A percentile compares a stretch with the other conserved stretches of the same genome.
phyloP scores from a whole-genome alignment of 768 basidiomycete genomes.

The Exidia glandulosa region DNA sequence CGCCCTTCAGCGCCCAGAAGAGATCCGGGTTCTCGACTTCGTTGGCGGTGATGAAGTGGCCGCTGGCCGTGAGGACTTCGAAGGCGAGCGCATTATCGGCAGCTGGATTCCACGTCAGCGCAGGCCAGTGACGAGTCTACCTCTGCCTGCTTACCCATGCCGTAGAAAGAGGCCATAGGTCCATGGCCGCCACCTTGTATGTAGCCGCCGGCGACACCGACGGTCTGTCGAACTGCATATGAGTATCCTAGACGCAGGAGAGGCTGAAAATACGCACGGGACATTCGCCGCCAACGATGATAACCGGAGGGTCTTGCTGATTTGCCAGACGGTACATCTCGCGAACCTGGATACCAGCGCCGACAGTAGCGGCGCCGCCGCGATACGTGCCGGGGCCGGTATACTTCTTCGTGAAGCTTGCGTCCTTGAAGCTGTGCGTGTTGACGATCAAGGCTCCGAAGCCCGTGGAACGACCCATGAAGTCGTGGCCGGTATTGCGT shows the following conservation, averaged over 20 bases:
- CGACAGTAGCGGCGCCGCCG: conserved; percentile 19
- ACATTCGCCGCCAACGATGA: conserved; percentile 15
- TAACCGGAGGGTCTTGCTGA: conserved; percentile 3
- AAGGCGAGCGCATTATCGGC: conserved; percentile 20
- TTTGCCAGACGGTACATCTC: conserved; percentile 14
- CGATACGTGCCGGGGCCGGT: conserved; percentile 8
- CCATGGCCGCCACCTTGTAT: conserved; percentile 21
- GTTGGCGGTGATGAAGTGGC: conserved; percentile 16
- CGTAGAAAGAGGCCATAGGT: conserved; percentile 11
- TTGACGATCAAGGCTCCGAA: conserved; percentile 30
- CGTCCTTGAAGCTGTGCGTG: conserved; percentile 27
- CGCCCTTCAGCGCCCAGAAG: conserved; percentile 13
- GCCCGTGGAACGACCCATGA: conserved; percentile 33
- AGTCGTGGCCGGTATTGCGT: conserved; percentile 29
- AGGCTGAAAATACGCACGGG: background rate
- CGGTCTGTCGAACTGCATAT: conserved; percentile 11
- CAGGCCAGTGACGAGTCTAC: background rate
- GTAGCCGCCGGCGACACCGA: conserved; percentile 23
- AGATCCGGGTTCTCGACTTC: conserved; percentile 15
- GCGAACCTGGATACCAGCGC: conserved; percentile 17
- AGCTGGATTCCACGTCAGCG: conserved; percentile 3
- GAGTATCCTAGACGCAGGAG: no score
- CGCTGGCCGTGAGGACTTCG: conserved; percentile 21
- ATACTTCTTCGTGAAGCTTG: conserved; percentile 18
- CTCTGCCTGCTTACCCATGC: background rate